These are phyloP conservation scores for Lagenidium sp. DNA, from an alignment of 352 stramenopile genomes.

Conservation along the genomic window DNA sequence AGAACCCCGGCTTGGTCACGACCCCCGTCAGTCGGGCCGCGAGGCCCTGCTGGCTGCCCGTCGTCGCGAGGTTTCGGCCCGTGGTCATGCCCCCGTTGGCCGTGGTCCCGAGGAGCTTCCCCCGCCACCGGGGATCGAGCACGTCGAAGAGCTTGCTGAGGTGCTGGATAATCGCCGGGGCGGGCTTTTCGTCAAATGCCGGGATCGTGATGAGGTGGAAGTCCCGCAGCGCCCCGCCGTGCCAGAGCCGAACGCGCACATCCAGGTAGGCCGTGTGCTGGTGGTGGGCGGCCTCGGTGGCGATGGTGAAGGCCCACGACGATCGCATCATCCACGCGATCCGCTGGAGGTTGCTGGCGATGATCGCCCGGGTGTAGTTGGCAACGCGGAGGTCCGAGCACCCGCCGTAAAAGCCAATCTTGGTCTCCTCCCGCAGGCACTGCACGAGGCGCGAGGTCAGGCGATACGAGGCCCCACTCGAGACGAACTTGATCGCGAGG, in stretches of 20 bases:
- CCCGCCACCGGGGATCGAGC: slow-evolving; percentile 37
- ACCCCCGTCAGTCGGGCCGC: slow-evolving; percentile 29
- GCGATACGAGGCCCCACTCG: slow-evolving; percentile 43
- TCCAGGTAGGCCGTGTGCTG: slow-evolving; percentile 46
- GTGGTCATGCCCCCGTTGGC: slow-evolving; percentile 29
- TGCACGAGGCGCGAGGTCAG: slow-evolving; percentile 44
- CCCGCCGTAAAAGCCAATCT: slow-evolving; percentile 33
- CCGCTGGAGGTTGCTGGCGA: slow-evolving; percentile 55
- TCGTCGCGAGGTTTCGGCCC: slow-evolving; percentile 29
- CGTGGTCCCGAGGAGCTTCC: slow-evolving; percentile 42
- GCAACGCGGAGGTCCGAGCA: slow-evolving; percentile 38
- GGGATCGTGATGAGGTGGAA: slow-evolving; percentile 47
- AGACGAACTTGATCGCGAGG: slow-evolving; percentile 52
- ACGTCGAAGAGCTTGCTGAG: slow-evolving; percentile 32
- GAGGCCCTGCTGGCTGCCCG: slow-evolving; percentile 34
- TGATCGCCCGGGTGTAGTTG: slow-evolving; percentile 35
- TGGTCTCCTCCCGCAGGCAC: slow-evolving; percentile 50
- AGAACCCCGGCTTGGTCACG: slow-evolving; percentile 36
- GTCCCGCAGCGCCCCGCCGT: slow-evolving; percentile 36
- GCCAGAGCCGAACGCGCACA: slow-evolving; percentile 43
- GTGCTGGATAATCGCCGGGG: slow-evolving; percentile 22
- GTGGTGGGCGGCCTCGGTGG: slow-evolving; percentile 35
- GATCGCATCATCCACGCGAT: slow-evolving; percentile 55
- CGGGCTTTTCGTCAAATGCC: slow-evolving; percentile 28
- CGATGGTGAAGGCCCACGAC: slow-evolving; percentile 40